A percentile compares a stretch with the other conserved stretches of the same genome.
These are phyloP conservation scores for Termitomyces sp. DNA, from an alignment of 768 basidiomycete species.

Conservation along the genomic window DNA sequence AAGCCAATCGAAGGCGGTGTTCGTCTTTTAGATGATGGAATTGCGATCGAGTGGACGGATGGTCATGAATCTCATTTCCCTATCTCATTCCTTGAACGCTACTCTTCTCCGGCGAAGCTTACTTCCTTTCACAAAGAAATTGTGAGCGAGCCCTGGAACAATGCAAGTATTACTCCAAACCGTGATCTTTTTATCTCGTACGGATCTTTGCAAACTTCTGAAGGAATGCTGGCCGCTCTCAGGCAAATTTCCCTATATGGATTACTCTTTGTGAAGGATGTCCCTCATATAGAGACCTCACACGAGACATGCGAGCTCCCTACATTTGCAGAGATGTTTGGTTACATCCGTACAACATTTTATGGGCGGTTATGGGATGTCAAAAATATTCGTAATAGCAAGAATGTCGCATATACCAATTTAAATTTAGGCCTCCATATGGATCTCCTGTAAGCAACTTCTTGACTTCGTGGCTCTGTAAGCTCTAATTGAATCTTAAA, in stretches of 20 bases:
- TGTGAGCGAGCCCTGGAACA: constrained; percentile 9
- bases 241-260: constrained; percentile 69
- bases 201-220: constrained; percentile 34
- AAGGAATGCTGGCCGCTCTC: constrained; percentile 52
- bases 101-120: constrained; percentile 28
- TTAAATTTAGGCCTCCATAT: constrained; percentile 84
- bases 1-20: constrained; percentile 38
- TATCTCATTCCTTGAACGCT: constrained; percentile 35
- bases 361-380: constrained; percentile 92
- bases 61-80: constrained; percentile 56
- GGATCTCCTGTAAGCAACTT: constrained; percentile 73
- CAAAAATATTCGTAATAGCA: constrained; percentile 61
- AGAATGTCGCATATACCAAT: constrained; percentile 94
- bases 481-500: constrained; percentile 20
- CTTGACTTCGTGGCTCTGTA: neutral
- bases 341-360: constrained; percentile 79
- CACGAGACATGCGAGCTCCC: constrained; percentile 62
- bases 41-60: constrained; percentile 51
- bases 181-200: constrained; percentile 54
- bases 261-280: constrained; percentile 62
- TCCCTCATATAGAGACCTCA: constrained; percentile 57
- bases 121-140: constrained; percentile 15
- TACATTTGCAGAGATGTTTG: constrained; percentile 59
- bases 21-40: constrained; percentile 33
- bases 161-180: constrained; percentile 10